phyloP scores from a whole-genome alignment of 176 grass and related monocot genomes.

The Luzula sylvatica region DNA sequence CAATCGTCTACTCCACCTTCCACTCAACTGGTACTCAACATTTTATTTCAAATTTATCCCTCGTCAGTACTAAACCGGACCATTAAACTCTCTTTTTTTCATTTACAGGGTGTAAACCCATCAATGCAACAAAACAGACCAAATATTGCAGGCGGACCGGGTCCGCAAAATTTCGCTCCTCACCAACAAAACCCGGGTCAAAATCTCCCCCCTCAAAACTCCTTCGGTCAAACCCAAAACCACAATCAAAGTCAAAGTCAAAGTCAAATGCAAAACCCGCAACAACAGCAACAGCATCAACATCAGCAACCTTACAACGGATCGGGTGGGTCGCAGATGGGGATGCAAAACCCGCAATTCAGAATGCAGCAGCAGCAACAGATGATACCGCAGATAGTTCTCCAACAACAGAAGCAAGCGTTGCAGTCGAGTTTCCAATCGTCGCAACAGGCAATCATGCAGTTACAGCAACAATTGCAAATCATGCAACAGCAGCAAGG shows the following conservation, averaged over 20 bases:
- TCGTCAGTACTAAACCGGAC: too few species aligned
- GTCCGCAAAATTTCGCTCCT: conserved; percentile 55
- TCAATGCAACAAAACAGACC: conserved; percentile 44
- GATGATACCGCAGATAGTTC: conserved; percentile 76
- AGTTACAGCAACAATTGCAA: conserved; percentile 91
- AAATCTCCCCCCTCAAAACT: too few species aligned
- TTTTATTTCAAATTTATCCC: too few species aligned
- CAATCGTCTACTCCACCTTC: conserved; percentile 42
- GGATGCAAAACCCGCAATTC: conserved; percentile 60
- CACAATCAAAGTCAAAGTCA: conserved; percentile 18
- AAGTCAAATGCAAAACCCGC: conserved; percentile 27
- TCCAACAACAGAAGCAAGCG: conserved; percentile 86
- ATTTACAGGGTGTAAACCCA: conserved; percentile 57
- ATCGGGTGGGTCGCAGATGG: conserved; percentile 61
- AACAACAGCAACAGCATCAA: too few species aligned
- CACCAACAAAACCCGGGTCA: conserved; percentile 43
- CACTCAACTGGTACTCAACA: conserved; percentile 30
- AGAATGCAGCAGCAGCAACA: conserved; percentile 70
- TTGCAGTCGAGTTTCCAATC: conserved; percentile 96
- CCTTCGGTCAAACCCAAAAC: too few species aligned
- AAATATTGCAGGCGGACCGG: too few species aligned
- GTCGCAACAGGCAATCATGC: conserved; percentile 93
- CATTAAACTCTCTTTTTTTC: conserved; percentile 19
- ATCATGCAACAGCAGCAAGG: conserved; percentile 89
- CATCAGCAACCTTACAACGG: conserved; percentile 29